phyloP scores from a whole-genome alignment of 495 filamentous ascomycete genomes.

The Mytilinidion resinicola region DNA sequence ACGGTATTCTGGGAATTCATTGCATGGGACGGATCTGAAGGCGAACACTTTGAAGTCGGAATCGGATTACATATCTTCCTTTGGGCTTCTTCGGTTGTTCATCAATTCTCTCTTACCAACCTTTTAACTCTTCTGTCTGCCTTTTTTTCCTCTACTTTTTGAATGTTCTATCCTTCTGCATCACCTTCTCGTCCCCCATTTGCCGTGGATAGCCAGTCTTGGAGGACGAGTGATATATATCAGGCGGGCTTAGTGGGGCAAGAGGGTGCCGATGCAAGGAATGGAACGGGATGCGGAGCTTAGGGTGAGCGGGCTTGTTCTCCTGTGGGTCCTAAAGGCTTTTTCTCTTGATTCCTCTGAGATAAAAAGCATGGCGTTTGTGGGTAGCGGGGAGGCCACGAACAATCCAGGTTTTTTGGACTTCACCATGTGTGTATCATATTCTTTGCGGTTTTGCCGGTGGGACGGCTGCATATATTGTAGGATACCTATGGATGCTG shows the following conservation, averaged over 20 bases:
- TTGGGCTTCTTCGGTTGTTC: neutral
- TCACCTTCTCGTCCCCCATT: neutral
- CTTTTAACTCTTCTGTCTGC: neutral
- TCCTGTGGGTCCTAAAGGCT: too few species aligned
- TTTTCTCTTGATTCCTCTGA: neutral
- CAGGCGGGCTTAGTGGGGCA: too few species aligned
- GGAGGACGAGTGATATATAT: neutral
- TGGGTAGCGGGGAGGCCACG: neutral
- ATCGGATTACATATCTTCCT: neutral
- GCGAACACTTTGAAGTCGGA: conserved; percentile 1
- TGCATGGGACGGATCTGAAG: conserved; percentile 12
- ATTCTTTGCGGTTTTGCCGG: neutral
- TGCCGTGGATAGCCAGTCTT: neutral
- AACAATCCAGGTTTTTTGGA: neutral
- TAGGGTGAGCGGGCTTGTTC: neutral
- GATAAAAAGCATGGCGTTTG: conserved; percentile 1
- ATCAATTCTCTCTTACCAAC: neutral
- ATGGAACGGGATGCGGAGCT: neutral
- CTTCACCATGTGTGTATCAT: neutral
- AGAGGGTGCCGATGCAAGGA: too few species aligned
- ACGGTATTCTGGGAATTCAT: conserved; percentile 14
- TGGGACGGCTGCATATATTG: conserved; percentile 1
- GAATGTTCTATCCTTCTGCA: neutral
- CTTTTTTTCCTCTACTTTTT: neutral
- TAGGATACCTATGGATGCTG: conserved; percentile 5